Conservation (phyloP, 257 asterid species). For the Anisodus tanguticus region DNA sequence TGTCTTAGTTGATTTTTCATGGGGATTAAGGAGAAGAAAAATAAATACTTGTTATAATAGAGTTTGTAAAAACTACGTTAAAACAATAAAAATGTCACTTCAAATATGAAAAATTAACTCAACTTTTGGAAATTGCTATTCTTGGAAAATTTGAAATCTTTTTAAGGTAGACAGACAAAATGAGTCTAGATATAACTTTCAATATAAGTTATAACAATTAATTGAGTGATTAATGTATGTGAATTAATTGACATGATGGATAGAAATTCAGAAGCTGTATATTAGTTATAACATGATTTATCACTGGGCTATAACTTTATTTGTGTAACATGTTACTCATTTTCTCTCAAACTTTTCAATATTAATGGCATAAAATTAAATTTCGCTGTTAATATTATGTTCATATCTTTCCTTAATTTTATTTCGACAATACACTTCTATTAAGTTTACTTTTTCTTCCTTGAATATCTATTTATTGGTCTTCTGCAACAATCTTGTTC, state of each 20-base stretch:
- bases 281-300: background rate
- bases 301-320: background rate
- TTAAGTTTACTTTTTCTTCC: background rate
- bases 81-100: background rate
- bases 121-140: slow-evolving; percentile 17
- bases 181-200: background rate
- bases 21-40: background rate
- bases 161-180: background rate
- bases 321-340: background rate
- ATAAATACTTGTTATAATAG: background rate
- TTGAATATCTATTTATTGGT: background rate
- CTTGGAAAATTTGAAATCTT: background rate
- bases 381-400: background rate
- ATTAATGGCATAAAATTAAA: background rate
- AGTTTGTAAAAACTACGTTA: background rate
- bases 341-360: slow-evolving; percentile 22
- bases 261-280: background rate
- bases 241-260: background rate
- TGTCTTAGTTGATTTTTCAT: background rate
- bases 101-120: background rate
- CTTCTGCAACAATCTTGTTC: background rate
- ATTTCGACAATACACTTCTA: background rate
- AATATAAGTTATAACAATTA: background rate
- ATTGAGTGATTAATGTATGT: background rate
- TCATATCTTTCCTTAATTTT: background rate